Conservation (phyloP, 345 rosid genomes). For the Salix arbutifolia region DNA sequence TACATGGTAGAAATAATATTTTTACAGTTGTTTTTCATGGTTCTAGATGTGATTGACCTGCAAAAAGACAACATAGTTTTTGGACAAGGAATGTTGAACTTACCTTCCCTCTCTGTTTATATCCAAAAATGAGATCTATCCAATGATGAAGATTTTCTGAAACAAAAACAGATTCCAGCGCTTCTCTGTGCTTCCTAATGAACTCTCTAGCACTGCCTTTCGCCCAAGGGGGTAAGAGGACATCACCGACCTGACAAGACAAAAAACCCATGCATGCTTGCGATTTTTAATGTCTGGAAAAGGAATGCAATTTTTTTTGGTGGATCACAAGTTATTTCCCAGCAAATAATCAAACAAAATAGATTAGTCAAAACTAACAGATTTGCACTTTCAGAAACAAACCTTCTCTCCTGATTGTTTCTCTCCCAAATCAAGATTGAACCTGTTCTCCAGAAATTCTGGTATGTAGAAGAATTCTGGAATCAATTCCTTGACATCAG, state of each 20-base stretch:
- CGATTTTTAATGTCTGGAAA: neutral
- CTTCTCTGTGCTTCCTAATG: conserved; percentile 88
- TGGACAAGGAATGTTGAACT: conserved; percentile 1
- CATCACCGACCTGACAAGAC: conserved; percentile 74
- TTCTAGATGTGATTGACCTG: neutral
- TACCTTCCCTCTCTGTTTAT: conserved; percentile 98
- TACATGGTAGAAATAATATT: neutral
- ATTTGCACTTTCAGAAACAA: conserved; percentile 21
- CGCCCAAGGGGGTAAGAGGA: conserved; percentile 94
- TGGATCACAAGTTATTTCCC: neutral
- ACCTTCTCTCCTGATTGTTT: conserved; percentile 99
- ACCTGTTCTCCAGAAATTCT: conserved; percentile 80
- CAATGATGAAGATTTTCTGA: conserved; percentile 97
- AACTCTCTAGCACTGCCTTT: conserved; percentile 90
- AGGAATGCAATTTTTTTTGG: neutral
- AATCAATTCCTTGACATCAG: conserved; percentile 97
- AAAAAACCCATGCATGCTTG: neutral
- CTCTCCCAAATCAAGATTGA: conserved; percentile 88
- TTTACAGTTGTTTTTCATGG: neutral
- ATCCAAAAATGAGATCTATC: conserved; percentile 98
- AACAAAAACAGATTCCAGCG: conserved; percentile 89
- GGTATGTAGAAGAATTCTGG: conserved; percentile 99
- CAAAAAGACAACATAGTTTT: neutral
- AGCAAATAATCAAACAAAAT: conserved; percentile 13
- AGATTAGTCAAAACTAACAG: neutral